A percentile compares a stretch with the other conserved stretches of the same genome.
These are phyloP conservation scores for Neotropicomus parvogracilis DNA, from an alignment of 1,284 basidiomycete species.

Conservation along the genomic window DNA sequence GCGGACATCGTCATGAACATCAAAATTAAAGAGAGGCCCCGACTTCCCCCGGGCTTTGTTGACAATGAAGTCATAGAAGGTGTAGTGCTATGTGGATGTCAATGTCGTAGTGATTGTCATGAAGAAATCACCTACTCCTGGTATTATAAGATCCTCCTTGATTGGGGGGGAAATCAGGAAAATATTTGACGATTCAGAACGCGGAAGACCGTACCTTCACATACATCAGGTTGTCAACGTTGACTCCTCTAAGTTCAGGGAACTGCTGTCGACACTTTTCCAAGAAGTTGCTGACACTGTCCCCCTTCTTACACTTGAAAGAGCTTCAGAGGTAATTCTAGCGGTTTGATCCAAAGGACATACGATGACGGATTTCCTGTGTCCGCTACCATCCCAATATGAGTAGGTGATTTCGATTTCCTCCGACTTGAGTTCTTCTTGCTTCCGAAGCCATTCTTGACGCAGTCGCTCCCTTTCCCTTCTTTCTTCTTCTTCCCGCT, in stretches of 20 bases:
- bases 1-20: conserved; percentile 97
- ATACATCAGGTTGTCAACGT: conserved; percentile 97
- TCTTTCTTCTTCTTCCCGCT: conserved; percentile 90
- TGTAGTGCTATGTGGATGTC: conserved; percentile 72
- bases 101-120: conserved; percentile 8
- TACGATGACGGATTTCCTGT: conserved; percentile 88
- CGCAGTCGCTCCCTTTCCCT: conserved; percentile 85
- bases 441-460: conserved; percentile 86
- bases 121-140: conserved; percentile 58
- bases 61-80: conserved; percentile 97
- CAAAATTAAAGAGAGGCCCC: conserved; percentile 97
- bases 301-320: conserved; percentile 93
- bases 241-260: conserved; percentile 85
- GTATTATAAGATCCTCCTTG: conserved; percentile 93
- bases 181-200: neutral
- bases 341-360: conserved; percentile 33
- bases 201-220: conserved; percentile 70
- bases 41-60: conserved; percentile 99
- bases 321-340: neutral
- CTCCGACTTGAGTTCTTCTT: conserved; percentile 85
- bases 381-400: conserved; percentile 98
- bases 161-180: conserved; percentile 4
- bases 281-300: conserved; percentile 84
- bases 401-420: conserved; percentile 93
- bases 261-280: conserved; percentile 93